phyloP scores from a whole-genome alignment of 164 flowering plant species.

The Akebia trifoliata region DNA sequence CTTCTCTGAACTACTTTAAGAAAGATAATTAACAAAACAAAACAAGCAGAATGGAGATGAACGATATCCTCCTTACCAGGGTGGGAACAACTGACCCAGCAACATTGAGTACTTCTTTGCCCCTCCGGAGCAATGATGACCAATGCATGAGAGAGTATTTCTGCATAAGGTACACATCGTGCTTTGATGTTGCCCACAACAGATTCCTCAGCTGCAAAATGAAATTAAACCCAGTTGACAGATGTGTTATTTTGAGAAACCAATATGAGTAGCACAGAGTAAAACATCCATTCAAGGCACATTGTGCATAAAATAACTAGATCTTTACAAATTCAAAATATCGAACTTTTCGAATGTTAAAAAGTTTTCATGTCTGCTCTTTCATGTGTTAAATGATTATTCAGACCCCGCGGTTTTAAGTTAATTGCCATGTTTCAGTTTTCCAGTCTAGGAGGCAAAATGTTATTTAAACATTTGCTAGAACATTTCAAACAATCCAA shows the following conservation, averaged over 20 bases:
- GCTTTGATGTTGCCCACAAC: constrained; percentile 88
- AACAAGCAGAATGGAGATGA: background rate
- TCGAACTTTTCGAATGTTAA: background rate
- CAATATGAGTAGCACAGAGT: background rate
- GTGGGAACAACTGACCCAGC: constrained; percentile 57
- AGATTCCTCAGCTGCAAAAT: constrained; percentile 74
- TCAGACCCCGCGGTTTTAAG: background rate
- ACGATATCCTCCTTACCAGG: constrained; percentile 32
- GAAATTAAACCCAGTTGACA: constrained; percentile 1
- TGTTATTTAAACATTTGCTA: no score
- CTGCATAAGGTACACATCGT: constrained; percentile 86
- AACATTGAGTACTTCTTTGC: constrained; percentile 73
- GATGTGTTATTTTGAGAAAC: background rate
- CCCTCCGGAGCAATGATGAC: constrained; percentile 62
- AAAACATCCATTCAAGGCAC: no score
- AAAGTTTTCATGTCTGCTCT: background rate
- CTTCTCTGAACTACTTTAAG: background rate
- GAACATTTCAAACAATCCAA: no score
- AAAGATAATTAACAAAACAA: background rate
- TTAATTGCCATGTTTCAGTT: background rate
- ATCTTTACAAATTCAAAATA: background rate
- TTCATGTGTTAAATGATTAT: background rate
- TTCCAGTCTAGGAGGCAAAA: no score
- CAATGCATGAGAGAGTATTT: constrained; percentile 88
- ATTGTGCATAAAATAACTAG: no score